These are phyloP conservation scores for Venturia aucupariae DNA, from an alignment of 2,329 filamentous ascomycete species.

Conservation along the genomic window DNA sequence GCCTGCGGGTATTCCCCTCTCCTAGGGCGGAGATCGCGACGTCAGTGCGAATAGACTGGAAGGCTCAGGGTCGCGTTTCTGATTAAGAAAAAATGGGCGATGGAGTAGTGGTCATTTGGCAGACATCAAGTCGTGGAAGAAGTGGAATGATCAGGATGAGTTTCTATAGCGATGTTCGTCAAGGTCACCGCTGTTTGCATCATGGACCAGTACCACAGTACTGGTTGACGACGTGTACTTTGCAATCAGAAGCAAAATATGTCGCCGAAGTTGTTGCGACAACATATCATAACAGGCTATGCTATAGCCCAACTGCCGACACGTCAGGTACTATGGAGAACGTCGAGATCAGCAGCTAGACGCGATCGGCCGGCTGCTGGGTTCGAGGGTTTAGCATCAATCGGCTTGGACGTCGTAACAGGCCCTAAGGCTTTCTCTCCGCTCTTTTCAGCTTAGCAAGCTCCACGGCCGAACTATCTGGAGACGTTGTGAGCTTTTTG, in stretches of 20 bases:
- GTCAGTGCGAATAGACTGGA: neutral
- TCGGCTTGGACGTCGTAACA: neutral
- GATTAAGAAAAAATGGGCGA: neutral
- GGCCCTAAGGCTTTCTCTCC: neutral
- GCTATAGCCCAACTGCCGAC: neutral
- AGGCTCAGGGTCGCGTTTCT: neutral
- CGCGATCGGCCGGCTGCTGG: conserved; percentile 5
- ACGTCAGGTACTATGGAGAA: conserved; percentile 2
- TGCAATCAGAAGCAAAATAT: conserved; percentile 10
- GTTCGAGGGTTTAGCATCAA: neutral
- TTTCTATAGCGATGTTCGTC: neutral
- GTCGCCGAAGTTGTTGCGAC: neutral
- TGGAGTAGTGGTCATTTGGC: neutral
- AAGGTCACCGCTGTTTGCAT: neutral
- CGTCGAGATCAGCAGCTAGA: conserved; percentile 1
- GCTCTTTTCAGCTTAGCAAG: neutral
- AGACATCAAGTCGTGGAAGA: neutral
- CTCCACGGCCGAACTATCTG: neutral
- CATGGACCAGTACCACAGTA: conserved; percentile 5
- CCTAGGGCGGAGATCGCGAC: neutral
- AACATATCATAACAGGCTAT: neutral
- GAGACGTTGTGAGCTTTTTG: neutral
- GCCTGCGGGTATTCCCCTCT: neutral
- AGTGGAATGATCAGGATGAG: neutral
- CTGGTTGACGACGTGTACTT: conserved; percentile 9